A percentile compares a stretch with the other conserved stretches of the same genome.
Conservation (phyloP, 352 stramenopile species). For the Phytophthora boehmeriae region DNA sequence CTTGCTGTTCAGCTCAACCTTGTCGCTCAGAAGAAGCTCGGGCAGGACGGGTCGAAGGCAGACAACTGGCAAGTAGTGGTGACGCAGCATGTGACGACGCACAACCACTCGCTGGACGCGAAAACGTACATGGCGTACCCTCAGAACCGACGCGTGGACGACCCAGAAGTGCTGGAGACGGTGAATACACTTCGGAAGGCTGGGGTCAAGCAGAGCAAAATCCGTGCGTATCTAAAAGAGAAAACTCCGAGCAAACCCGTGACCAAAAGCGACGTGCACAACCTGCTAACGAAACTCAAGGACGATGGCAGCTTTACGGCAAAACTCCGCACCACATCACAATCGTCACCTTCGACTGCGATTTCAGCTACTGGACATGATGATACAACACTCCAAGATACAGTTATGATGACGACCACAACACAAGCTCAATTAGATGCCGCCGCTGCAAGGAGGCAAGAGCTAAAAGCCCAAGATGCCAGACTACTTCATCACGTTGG, state of each 20-base stretch:
- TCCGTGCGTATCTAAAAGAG: conserved; percentile 15
- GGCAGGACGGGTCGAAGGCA: conserved; percentile 2
- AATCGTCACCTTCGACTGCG: not conserved
- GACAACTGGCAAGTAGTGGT: conserved; percentile 22
- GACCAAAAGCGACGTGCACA: conserved; percentile 23
- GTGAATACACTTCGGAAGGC: conserved; percentile 14
- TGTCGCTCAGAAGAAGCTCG: conserved; percentile 16
- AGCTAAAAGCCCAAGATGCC: conserved; percentile 1
- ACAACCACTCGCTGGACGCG: conserved; percentile 22
- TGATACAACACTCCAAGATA: no score
- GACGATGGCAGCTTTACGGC: not conserved
- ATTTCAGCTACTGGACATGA: not conserved
- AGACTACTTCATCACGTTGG: not conserved
- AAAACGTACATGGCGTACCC: conserved; percentile 21
- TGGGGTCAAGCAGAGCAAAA: conserved; percentile 20
- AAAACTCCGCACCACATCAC: not conserved
- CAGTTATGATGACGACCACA: not conserved
- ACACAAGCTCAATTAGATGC: conserved; percentile 1
- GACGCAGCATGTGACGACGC: conserved; percentile 10
- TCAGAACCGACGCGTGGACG: conserved; percentile 18
- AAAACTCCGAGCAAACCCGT: conserved; percentile 12
- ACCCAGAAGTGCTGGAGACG: conserved; percentile 23
- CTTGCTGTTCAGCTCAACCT: conserved; percentile 12
- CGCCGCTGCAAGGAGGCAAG: not conserved
- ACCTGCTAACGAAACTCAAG: conserved; percentile 16